Percentiles rank a stretch among this genome's conserved stretches.
Evolutionary conservation across 371 early-diverging fungal species (phyloP).

Genomic region (Syncephalastrum racemosum): DNA sequence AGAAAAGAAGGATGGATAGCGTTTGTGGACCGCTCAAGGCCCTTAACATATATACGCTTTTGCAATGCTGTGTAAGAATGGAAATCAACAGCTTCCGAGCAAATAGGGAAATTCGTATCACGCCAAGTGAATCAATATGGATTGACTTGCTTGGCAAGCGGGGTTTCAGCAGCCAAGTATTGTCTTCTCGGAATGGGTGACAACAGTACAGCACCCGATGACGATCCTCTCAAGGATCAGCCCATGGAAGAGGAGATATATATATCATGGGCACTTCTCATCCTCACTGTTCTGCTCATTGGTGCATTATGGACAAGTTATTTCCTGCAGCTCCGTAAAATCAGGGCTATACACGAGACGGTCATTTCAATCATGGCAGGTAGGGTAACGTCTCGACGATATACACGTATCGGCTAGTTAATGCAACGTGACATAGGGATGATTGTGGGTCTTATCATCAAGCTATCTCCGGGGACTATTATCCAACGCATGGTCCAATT

Average conservation of each 20-base stretch:
- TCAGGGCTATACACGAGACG: conserved; percentile 90
- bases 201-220: conserved; percentile 21
- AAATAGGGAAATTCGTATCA: no score
- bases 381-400: conserved; percentile 17
- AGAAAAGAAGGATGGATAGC: no score
- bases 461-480: conserved; percentile 66
- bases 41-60: no score
- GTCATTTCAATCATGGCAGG: conserved; percentile 91
- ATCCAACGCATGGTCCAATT: conserved; percentile 88
- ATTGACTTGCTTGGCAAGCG: no score
- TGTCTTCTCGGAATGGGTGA: conserved; percentile 2
- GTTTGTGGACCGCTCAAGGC: no score
- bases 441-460: conserved; percentile 84
- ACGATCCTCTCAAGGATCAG: conserved; percentile 25
- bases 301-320: conserved; percentile 84
- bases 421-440: conserved; percentile 60
- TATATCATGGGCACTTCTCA: conserved; percentile 83
- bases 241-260: conserved; percentile 72
- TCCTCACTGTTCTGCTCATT: conserved; percentile 80
- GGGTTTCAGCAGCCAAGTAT: neutral
- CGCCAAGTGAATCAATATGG: no score
- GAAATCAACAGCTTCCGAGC: no score
- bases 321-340: conserved; percentile 78
- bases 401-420: neutral
- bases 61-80: no score